These are phyloP conservation scores for Boletus insuetus DNA, from an alignment of 768 basidiomycete genomes.

Conservation along the genomic window DNA sequence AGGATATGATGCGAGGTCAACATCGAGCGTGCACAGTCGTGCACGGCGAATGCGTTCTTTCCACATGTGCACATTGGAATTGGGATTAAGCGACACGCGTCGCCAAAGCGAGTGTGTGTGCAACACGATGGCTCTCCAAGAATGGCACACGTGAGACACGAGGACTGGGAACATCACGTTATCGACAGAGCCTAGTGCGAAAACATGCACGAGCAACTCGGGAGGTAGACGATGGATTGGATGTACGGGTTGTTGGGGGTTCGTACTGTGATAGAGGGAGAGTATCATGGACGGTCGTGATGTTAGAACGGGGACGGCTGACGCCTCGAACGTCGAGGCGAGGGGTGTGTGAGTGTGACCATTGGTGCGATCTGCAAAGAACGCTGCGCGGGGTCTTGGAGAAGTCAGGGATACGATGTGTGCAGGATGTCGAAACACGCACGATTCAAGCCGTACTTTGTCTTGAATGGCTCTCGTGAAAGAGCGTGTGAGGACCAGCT, in stretches of 20 bases:
- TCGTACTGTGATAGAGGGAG: slow-evolving; percentile 23
- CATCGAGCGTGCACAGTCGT: slow-evolving; percentile 57
- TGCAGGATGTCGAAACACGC: slow-evolving; percentile 13
- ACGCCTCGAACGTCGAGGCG: slow-evolving; percentile 16
- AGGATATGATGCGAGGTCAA: slow-evolving; percentile 46
- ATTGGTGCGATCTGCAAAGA: slow-evolving; percentile 24
- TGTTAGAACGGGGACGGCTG: slow-evolving; percentile 13
- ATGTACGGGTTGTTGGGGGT: slow-evolving; percentile 35
- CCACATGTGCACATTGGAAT: slow-evolving; percentile 53
- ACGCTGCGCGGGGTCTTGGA: slow-evolving; percentile 11
- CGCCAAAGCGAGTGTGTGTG: slow-evolving; percentile 66
- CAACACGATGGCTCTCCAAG: slow-evolving; percentile 61
- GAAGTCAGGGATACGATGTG: slow-evolving; percentile 5
- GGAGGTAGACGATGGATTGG: slow-evolving; percentile 57
- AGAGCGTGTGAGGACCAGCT: slow-evolving; percentile 48
- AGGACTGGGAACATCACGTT: slow-evolving; percentile 56
- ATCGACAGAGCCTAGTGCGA: slow-evolving; percentile 55
- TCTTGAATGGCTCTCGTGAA: slow-evolving; percentile 48
- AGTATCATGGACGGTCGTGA: slow-evolving; percentile 29
- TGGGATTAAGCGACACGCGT: slow-evolving; percentile 48
- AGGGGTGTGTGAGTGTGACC: slow-evolving; percentile 9
- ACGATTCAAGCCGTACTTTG: slow-evolving; percentile 34
- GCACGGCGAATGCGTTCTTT: slow-evolving; percentile 58
- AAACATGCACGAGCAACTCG: slow-evolving; percentile 64
- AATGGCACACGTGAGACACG: slow-evolving; percentile 66